A percentile compares a stretch with the other conserved stretches of the same genome.
These are phyloP conservation scores for Aeschynomene evenia DNA, from an alignment of 306 rosid genomes.

Conservation along the genomic window DNA sequence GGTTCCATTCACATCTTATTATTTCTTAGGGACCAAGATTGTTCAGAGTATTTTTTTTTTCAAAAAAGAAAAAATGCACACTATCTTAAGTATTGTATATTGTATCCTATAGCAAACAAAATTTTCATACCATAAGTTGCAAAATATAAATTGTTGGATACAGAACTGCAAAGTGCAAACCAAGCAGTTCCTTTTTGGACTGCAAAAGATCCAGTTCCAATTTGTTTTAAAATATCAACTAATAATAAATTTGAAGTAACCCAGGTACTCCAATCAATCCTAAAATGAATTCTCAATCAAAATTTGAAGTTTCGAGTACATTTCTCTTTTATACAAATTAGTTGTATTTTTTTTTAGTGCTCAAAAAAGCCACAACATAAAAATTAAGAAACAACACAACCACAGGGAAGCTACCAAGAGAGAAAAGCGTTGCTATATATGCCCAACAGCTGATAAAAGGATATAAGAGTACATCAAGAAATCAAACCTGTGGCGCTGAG, in stretches of 20 bases:
- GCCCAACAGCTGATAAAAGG: not conserved
- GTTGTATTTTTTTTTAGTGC: not conserved
- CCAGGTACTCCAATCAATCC: not conserved
- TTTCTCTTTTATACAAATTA: not conserved
- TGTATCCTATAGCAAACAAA: not conserved
- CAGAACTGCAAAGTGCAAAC: not conserved
- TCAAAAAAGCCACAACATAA: not conserved
- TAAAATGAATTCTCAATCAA: not conserved
- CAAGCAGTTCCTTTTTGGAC: not conserved
- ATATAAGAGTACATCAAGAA: constrained; percentile 9
- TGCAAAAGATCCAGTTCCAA: not conserved
- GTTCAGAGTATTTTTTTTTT: not conserved
- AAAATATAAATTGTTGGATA: not conserved
- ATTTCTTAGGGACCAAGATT: not conserved
- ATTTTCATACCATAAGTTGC: not conserved
- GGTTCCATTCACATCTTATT: not conserved
- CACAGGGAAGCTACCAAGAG: not conserved
- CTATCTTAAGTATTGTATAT: not conserved
- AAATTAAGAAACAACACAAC: not conserved
- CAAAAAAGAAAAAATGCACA: not conserved
- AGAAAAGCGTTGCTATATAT: not conserved
- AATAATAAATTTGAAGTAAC: too few relatives aligned
- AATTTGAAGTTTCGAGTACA: not conserved
- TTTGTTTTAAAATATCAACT: constrained; percentile 8
- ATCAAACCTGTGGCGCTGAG: constrained; percentile 54